Evolutionary conservation across 169 alveolate genomes (phyloP), one percentile per base, ranked within the genome.

Genomic region (Babesia ovata): DNA sequence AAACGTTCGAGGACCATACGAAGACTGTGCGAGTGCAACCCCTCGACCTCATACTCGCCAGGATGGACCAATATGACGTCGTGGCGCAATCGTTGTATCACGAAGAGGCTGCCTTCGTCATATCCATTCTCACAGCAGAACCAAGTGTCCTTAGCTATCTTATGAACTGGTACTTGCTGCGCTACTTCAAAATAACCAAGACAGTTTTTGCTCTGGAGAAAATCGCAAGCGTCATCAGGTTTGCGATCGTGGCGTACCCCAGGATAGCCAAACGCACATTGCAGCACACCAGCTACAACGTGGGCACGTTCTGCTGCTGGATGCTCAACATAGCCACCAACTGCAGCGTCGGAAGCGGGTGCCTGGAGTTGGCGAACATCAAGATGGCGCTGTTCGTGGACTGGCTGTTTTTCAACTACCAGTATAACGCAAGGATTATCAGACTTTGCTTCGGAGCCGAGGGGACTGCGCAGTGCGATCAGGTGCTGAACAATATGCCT

Each of bases 311-410:
- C 54, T 67, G 76, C 39, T 67, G 76, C 44, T 53, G 76, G 79
- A 49, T 78, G 79, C 70, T 78, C 33, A 56, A 44, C 21, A 48
- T 78, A 24, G 66, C 76, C 61, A 69, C 58, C 22, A 57, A 42
- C 70, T 66, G 67, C 45, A 42, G 72, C 44, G 81, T 56, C 3
- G 63, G 59, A 29, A 66, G 81, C 46, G 75, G 75, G 29, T 81
- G 85, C 65, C 74, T 81, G 56, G 88, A 81, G 53, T 63, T 74
- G 44, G 88, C 88, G n/a, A 81, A 81, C 49, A 63, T 81, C 13
- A 81, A 81, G 73, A 50, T 74, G 63, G 75, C 85, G 28, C 66
- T 81, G 49, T 61, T 81, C 49, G 60, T 81, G 61, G 88, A 81
- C 63, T 48, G 79, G 79, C 70, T 81, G 7, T 71, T 81, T 48